Percentiles rank a stretch among this genome's conserved stretches.
phyloP scores from a whole-genome alignment of 305 asterid genomes.

The Euphrasia arctica region DNA sequence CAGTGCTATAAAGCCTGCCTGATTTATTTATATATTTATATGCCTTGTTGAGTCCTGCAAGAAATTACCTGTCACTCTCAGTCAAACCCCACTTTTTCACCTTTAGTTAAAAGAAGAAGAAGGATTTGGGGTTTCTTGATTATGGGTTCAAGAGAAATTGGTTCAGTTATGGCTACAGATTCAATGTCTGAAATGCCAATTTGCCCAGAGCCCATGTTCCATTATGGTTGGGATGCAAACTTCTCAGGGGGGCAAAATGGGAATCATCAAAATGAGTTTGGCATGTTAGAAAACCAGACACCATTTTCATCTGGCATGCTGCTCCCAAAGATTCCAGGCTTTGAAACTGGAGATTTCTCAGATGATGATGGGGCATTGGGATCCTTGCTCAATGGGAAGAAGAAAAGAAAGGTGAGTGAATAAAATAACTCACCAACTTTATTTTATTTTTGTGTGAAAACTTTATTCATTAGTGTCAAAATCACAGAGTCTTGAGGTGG shows the following conservation, averaged over 20 bases:
- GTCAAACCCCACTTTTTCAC: constrained; percentile 37
- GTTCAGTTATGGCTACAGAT: constrained; percentile 34
- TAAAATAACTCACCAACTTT: too few relatives aligned
- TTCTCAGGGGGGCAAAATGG: constrained; percentile 43
- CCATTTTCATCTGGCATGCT: constrained; percentile 7
- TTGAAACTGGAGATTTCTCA: constrained; percentile 54
- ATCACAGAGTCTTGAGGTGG: constrained; percentile 44
- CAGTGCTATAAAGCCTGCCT: constrained; percentile 61
- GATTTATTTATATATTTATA: constrained; percentile 37
- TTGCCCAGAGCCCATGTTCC: constrained; percentile 26
- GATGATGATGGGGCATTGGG: constrained; percentile 36
- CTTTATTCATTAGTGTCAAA: background rate
- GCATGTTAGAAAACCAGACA: constrained; percentile 33
- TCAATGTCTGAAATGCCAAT: constrained; percentile 34
- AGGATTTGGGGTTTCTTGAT: constrained; percentile 15
- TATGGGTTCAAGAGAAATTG: constrained; percentile 49
- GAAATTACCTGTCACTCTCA: constrained; percentile 31
- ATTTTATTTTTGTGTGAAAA: too few relatives aligned
- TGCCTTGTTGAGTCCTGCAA: constrained; percentile 59
- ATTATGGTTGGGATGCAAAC: constrained; percentile 59
- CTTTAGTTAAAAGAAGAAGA: constrained; percentile 22
- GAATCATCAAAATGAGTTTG: constrained; percentile 45
- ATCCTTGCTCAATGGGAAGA: constrained; percentile 37
- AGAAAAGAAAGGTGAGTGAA: constrained; percentile 41
- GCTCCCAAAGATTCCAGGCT: constrained; percentile 29